A percentile compares a stretch with the other conserved stretches of the same genome.
Conservation (phyloP, 2,329 filamentous ascomycete genomes). For the Fusarium coffeatum region DNA sequence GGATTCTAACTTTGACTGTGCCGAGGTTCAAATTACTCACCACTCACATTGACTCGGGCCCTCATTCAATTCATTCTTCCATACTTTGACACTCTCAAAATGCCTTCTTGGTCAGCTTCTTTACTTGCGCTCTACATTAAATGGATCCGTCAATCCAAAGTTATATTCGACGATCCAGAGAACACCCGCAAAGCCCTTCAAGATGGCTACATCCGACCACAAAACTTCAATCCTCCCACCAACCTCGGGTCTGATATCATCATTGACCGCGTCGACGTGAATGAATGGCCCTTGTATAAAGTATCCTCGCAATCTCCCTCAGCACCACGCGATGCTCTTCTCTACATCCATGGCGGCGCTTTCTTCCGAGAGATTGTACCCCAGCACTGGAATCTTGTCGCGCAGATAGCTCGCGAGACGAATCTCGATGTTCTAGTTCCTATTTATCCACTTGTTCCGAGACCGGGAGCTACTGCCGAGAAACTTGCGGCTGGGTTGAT, state of each 20-base stretch:
- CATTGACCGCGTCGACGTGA: not conserved
- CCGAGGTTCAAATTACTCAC: not conserved
- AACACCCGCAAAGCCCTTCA: not conserved
- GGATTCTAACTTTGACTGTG: not conserved
- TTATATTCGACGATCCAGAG: not conserved
- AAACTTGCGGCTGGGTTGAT: not conserved
- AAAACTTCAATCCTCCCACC: not conserved
- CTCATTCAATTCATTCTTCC: not conserved
- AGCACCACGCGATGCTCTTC: not conserved
- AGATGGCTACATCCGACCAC: not conserved
- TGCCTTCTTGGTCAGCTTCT: not conserved
- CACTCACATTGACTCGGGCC: not conserved
- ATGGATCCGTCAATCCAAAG: not conserved
- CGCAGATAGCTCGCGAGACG: not conserved
- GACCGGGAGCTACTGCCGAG: constrained; percentile 1
- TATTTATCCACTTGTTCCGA: constrained; percentile 6
- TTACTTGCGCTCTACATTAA: not conserved
- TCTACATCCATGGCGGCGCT: not conserved
- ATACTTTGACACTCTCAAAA: not conserved
- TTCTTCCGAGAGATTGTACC: not conserved
- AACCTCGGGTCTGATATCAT: constrained; percentile 2
- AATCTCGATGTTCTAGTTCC: not conserved
- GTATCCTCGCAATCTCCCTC: not conserved
- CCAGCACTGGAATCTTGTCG: not conserved
- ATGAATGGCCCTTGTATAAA: constrained; percentile 3